Base-by-base conservation (phyloP, 2,329 filamentous ascomycete genomes). In the Ophiocordyceps sinensis region DNA sequence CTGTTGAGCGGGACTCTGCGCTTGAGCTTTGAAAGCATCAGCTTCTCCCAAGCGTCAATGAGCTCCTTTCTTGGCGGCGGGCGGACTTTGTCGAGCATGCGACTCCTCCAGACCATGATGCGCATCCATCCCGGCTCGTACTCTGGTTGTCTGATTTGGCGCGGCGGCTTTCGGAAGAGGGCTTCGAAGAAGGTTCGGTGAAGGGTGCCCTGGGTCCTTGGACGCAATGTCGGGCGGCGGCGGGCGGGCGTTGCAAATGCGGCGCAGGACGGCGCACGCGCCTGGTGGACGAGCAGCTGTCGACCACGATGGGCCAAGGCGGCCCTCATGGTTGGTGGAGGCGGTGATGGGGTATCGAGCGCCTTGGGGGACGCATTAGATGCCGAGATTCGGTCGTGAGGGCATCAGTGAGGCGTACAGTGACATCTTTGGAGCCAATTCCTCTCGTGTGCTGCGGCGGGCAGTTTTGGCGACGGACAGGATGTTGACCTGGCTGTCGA, bases 51-150 rank as follows among this genome's bases (percentile, higher is more conserved):
- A 5, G 82, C 84, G 30, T 72, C 65, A 1, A 75, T 60, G 3
- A 94, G 64, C 29, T 83, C 75, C n/a, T 68, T 57, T 3, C 68
- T 63, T 0, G 73, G 59, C 14, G 85, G 86, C 10, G 76, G 72
- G 29, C 85, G 74, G 30, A 78, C 66, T 40, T 73, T 70, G 42
- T 83, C 71, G 40, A 73, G 68, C 49, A 79, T 64, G 45, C 76
- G 73, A 49, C 75, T 74, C 40, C 73, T 66, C 57, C 85, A 73
- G 44, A 83, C 73, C 51, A 83, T 72, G 63, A 94, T 75, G 14
- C 71, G 73, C 47, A 77, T 75, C 52, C 87, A 74, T 41, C 86
- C 87, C 1, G 76, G 82, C 52, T 78, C 82, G 45, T 79, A 65
- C 50, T 78, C 70, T 39, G 78, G 67, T 19, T 75, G 67, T 56